phyloP scores from a whole-genome alignment of 768 basidiomycete genomes.

The Russula vinacea region DNA sequence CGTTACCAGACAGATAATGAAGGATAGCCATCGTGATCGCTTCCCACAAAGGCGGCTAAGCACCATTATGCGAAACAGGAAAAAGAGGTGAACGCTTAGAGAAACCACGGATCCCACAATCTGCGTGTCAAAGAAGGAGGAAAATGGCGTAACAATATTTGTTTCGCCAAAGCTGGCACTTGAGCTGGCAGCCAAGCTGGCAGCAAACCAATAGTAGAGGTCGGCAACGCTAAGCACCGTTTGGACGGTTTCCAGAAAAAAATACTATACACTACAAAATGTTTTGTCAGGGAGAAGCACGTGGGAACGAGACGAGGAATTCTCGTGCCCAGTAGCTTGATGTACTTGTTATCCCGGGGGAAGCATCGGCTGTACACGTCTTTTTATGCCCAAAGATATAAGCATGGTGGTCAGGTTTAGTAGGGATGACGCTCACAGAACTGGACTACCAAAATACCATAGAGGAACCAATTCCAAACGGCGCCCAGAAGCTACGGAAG shows the following conservation, averaged over 20 bases:
- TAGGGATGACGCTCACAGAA: slow-evolving; percentile 31
- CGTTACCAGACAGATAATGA: background rate
- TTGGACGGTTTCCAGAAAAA: slow-evolving; percentile 33
- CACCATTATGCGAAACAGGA: slow-evolving; percentile 35
- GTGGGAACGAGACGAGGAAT: background rate
- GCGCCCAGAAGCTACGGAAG: slow-evolving; percentile 4
- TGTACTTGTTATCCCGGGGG: background rate
- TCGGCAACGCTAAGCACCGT: slow-evolving; percentile 33
- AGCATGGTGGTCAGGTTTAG: background rate
- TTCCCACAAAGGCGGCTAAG: slow-evolving; percentile 2
- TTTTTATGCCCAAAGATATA: background rate
- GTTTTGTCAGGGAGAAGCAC: background rate
- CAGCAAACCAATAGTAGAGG: slow-evolving; percentile 34
- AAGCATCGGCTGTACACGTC: slow-evolving; percentile 24
- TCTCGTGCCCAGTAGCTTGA: slow-evolving; percentile 17
- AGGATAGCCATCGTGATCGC: background rate
- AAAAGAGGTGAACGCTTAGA: slow-evolving; percentile 36
- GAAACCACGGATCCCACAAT: slow-evolving; percentile 33
- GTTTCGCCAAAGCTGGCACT: no score
- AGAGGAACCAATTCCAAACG: slow-evolving; percentile 34
- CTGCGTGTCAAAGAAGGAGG: slow-evolving; percentile 30
- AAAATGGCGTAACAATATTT: no score
- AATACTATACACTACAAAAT: slow-evolving; percentile 33
- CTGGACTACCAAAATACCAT: slow-evolving; percentile 35
- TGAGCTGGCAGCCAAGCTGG: slow-evolving; percentile 32